Percentiles rank a stretch among this genome's conserved stretches.
Conservation (phyloP, 345 rosid species). For the Eucalyptus cloeziana region DNA sequence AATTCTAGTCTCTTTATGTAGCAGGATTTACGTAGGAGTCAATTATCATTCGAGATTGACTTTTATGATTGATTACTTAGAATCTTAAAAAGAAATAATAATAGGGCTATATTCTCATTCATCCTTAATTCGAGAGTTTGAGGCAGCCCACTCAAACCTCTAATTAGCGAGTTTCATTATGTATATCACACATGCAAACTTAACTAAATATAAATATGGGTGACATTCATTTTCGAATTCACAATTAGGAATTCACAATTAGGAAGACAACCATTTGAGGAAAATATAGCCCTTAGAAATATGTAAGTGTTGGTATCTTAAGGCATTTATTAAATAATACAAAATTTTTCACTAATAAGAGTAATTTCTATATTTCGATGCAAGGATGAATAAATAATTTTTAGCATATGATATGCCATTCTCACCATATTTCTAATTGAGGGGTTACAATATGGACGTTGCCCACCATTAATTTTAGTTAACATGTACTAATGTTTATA, state of each 20-base stretch:
- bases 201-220: not conserved
- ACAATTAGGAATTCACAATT: not conserved
- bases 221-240: not conserved
- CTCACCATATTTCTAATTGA: not conserved
- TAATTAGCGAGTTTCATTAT: not conserved
- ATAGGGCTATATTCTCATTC: not conserved
- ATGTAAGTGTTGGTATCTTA: not conserved
- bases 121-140: not conserved
- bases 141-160: not conserved
- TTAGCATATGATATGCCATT: accelerated
- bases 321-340: not conserved
- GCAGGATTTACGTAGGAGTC: not conserved
- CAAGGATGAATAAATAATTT: not conserved
- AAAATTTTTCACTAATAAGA: not conserved
- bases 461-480: not conserved
- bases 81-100: not conserved
- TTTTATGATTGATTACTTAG: not conserved
- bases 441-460: not conserved
- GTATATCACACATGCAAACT: not conserved
- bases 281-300: not conserved
- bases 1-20: not conserved
- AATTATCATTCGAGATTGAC: not conserved
- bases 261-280: not conserved
- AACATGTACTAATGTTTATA: not conserved
- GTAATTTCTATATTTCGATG: not conserved